Base-by-base conservation (phyloP, 805 yeast genomes). In the Candida michaelii region DNA sequence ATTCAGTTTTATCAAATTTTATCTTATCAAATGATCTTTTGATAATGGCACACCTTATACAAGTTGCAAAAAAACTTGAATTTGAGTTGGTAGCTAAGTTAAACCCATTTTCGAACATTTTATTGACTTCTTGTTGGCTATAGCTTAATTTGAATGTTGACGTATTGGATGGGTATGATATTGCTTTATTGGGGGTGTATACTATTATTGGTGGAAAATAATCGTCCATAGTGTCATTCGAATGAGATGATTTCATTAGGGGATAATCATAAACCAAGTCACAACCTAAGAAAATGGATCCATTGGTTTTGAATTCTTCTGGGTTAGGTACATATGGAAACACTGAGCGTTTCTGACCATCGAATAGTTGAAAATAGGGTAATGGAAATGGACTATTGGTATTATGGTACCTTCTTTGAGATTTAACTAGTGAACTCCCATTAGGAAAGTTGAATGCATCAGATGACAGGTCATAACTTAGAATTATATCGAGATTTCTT, bases 81-180 rank as follows among this genome's bases (percentile, higher is more conserved):
- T 77, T 74, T 10, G 58, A 62, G 38, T 54, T 56, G 0, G 80
- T 73, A 25, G 78, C 82, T 18, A 82, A 56, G 35, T 69, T 67
- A 49, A 65, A 73, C 0, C 85, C 84, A 49, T 79, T 80, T 30
- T 62, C 54, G 21, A 80, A 54, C 77, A 80, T 73, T 3, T 60
- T 56, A 2, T 50, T 43, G 4, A 67, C 62, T 52, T 81, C 85
- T 0, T 52, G 54, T 10, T 59, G 53, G 2, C 65, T 66, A 54
- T 79, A 82, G 16, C 73, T 69, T 37, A 78, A 56, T 48, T 78
- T 75, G 57, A 82, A 81, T 0, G 86, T 81, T 1, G 85, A 80
- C 0, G 75, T 72, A 53, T 81, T 82, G 2, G 85, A 71, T 0
- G 57, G 46, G 45, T 58, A 76, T 0, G 73, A 56, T 39, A 67